Evolutionary conservation across 768 basidiomycete genomes (phyloP).

Genomic region (Psilocybe subaeruginosa): DNA sequence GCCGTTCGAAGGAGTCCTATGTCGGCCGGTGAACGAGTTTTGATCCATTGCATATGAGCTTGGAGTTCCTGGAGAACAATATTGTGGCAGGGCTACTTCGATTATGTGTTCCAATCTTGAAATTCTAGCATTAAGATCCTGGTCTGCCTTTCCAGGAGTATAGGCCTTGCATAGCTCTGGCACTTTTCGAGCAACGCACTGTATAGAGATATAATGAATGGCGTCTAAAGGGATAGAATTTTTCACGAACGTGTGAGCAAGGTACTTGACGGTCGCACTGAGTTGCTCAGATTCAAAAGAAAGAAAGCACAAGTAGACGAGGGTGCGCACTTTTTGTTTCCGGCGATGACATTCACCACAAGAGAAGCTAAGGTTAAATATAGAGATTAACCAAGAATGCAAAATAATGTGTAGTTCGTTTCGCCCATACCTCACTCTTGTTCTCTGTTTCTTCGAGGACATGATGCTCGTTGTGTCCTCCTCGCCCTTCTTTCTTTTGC

Average conservation of each 20-base stretch:
- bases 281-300: conserved; percentile 13
- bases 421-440: conserved; percentile 71
- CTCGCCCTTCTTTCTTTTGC: conserved; percentile 67
- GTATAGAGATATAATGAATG: conserved; percentile 17
- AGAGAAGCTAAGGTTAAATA: conserved; percentile 58
- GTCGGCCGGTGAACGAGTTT: conserved; percentile 33
- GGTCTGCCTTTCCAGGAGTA: conserved; percentile 85
- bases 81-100: conserved; percentile 79
- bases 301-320: conserved; percentile 4
- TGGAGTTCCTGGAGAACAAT: conserved; percentile 48
- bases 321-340: conserved; percentile 73
- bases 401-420: background rate
- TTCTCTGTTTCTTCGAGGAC: conserved; percentile 68
- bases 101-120: conserved; percentile 81
- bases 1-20: conserved; percentile 51
- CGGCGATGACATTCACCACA: conserved; percentile 88
- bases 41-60: conserved; percentile 32
- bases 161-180: conserved; percentile 89
- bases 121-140: conserved; percentile 75
- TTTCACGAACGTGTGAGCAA: conserved; percentile 72
- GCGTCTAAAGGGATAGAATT: conserved; percentile 9
- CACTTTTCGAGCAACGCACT: conserved; percentile 87
- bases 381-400: background rate
- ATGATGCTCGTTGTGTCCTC: conserved; percentile 52
- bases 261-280: conserved; percentile 88